These are phyloP conservation scores for Geranium rotundifolium DNA, from an alignment of 345 rosid genomes.

Conservation along the genomic window DNA sequence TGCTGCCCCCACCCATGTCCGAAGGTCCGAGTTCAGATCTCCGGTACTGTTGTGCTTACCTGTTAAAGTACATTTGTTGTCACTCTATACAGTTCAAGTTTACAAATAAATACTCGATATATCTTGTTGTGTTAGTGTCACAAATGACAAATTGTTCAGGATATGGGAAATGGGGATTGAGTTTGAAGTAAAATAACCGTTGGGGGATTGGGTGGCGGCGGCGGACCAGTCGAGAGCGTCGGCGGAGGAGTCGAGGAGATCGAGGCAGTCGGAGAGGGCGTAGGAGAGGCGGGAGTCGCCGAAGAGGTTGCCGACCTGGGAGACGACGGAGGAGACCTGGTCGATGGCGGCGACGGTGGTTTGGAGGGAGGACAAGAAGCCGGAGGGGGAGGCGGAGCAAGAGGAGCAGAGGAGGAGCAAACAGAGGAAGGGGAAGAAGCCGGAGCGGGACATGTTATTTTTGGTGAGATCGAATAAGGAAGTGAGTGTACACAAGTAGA, in stretches of 20 bases:
- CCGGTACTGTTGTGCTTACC: constrained; percentile 64
- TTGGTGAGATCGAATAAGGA: not conserved
- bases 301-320: constrained; percentile 12
- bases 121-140: too few relatives aligned
- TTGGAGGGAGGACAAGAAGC: constrained; percentile 7
- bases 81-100: too few relatives aligned
- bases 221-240: constrained; percentile 19
- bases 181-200: too few relatives aligned
- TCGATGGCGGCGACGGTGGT: constrained; percentile 10
- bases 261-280: constrained; percentile 19
- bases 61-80: constrained; percentile 9
- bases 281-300: constrained; percentile 17
- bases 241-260: constrained; percentile 15
- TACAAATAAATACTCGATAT: too few relatives aligned
- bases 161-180: not conserved
- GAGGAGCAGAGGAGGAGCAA: too few relatives aligned
- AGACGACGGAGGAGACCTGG: constrained; percentile 10
- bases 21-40: constrained; percentile 52
- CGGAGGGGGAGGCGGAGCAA: constrained; percentile 6
- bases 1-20: constrained; percentile 76
- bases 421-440: not conserved
- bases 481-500: too few relatives aligned
- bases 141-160: too few relatives aligned
- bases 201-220: constrained; percentile 15
- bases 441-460: not conserved